These are phyloP conservation scores for Eucalyptus cloeziana DNA, from an alignment of 345 rosid species.

Conservation along the genomic window DNA sequence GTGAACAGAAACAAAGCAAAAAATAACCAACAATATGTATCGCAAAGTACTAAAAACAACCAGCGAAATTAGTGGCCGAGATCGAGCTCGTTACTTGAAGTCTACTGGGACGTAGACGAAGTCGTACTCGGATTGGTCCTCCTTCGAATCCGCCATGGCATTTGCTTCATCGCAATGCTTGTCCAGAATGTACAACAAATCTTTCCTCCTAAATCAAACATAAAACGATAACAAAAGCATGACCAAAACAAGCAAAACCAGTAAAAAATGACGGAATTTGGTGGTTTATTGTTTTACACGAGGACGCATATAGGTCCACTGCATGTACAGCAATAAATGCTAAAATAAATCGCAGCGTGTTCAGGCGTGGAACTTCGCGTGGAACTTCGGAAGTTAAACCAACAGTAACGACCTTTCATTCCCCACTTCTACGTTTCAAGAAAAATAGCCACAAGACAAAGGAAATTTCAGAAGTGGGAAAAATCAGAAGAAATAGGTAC, in stretches of 20 bases:
- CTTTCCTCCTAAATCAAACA: background rate
- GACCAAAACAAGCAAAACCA: background rate
- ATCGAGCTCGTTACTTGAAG: slow-evolving; percentile 9
- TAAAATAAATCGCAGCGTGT: background rate
- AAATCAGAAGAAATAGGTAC: too few relatives aligned
- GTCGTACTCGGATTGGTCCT: slow-evolving; percentile 21
- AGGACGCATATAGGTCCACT: background rate
- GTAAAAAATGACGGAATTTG: background rate
- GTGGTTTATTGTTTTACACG: background rate
- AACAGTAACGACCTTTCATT: background rate
- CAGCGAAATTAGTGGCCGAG: background rate
- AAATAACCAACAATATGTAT: background rate
- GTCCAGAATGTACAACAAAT: slow-evolving; percentile 25
- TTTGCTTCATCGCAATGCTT: slow-evolving; percentile 27
- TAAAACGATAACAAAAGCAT: background rate
- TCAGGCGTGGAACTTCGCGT: background rate
- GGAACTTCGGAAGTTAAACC: background rate
- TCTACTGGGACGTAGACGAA: slow-evolving; percentile 40
- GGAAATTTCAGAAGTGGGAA: background rate
- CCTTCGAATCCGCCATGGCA: background rate
- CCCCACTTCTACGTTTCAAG: background rate
- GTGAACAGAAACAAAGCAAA: background rate
- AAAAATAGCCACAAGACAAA: background rate
- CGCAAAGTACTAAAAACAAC: background rate
- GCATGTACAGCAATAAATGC: background rate